A percentile compares a stretch with the other conserved stretches of the same genome.
These are phyloP conservation scores for Lachnellula arida DNA, from an alignment of 2,329 filamentous ascomycete genomes.

Conservation along the genomic window DNA sequence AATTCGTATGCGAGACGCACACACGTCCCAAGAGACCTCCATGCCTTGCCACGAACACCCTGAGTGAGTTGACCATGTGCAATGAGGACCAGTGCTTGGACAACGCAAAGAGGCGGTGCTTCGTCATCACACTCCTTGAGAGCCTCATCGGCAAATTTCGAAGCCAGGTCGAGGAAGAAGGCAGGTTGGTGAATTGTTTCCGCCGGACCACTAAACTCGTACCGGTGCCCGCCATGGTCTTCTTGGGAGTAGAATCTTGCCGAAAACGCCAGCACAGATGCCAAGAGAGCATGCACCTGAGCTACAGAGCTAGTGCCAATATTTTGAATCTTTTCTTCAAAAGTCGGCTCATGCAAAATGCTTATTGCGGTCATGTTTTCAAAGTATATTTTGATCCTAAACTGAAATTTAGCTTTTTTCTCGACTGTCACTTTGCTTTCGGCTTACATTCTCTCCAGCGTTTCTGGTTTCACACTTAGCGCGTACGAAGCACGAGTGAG, in stretches of 20 bases:
- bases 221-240: background rate
- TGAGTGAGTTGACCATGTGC: slow-evolving; percentile 34
- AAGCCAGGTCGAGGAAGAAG: slow-evolving; percentile 23
- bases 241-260: slow-evolving; percentile 15
- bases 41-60: slow-evolving; percentile 35
- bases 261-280: slow-evolving; percentile 31
- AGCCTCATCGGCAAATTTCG: slow-evolving; percentile 27
- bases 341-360: slow-evolving; percentile 13
- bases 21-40: slow-evolving; percentile 32
- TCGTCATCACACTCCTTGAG: slow-evolving; percentile 32
- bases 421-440: too few relatives aligned
- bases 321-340: slow-evolving; percentile 14
- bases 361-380: slow-evolving; percentile 15
- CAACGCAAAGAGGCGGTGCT: slow-evolving; percentile 31
- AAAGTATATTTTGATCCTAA: slow-evolving; percentile 5
- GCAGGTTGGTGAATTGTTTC: background rate
- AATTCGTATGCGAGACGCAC: slow-evolving; percentile 25
- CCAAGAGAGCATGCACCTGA: too few relatives aligned
- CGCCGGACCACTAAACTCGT: background rate
- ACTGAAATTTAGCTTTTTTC: too few relatives aligned
- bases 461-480: too few relatives aligned
- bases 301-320: slow-evolving; percentile 8
- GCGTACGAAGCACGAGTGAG: too few relatives aligned
- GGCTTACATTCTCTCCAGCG: too few relatives aligned
- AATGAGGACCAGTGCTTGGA: slow-evolving; percentile 35